Conservation (phyloP, 2,329 filamentous ascomycete species). For the Penicillium concentricum region DNA sequence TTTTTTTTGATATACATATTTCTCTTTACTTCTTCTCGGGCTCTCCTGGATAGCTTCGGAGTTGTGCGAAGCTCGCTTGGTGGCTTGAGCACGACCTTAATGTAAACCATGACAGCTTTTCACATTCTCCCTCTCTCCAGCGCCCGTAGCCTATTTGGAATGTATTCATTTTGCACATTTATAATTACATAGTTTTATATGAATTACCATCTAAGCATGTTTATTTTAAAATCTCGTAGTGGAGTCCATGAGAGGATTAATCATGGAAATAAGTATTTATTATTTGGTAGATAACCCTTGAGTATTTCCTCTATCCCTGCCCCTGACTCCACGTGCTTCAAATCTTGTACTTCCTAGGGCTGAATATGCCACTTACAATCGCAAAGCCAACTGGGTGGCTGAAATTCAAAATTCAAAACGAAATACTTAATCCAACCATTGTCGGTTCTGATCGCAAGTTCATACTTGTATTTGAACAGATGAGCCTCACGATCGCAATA, state of each 20-base stretch:
- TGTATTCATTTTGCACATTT: slow-evolving; percentile 11
- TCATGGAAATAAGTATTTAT: not conserved
- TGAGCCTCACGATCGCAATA: not conserved
- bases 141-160: slow-evolving; percentile 22
- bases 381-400: not conserved
- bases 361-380: not conserved
- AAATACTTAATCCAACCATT: not conserved
- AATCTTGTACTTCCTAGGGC: not conserved
- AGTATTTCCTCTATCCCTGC: not conserved
- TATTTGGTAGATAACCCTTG: not conserved
- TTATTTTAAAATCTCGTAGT: not conserved
- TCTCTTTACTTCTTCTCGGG: slow-evolving; percentile 21
- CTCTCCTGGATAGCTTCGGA: slow-evolving; percentile 30
- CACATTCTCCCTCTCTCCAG: slow-evolving; percentile 20
- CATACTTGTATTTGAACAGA: not conserved
- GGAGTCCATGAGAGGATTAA: too few species aligned
- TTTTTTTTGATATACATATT: slow-evolving; percentile 25
- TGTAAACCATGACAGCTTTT: slow-evolving; percentile 32
- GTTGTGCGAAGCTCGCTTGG: slow-evolving; percentile 29
- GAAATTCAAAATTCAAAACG: not conserved
- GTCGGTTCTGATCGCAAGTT: not conserved
- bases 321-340: not conserved
- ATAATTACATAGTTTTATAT: not conserved
- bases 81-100: slow-evolving; percentile 30
- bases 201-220: not conserved